Percentiles rank a stretch among this genome's conserved stretches.
phyloP scores from a whole-genome alignment of 169 alveolate genomes.

The Cyclospora cayetanensis region DNA sequence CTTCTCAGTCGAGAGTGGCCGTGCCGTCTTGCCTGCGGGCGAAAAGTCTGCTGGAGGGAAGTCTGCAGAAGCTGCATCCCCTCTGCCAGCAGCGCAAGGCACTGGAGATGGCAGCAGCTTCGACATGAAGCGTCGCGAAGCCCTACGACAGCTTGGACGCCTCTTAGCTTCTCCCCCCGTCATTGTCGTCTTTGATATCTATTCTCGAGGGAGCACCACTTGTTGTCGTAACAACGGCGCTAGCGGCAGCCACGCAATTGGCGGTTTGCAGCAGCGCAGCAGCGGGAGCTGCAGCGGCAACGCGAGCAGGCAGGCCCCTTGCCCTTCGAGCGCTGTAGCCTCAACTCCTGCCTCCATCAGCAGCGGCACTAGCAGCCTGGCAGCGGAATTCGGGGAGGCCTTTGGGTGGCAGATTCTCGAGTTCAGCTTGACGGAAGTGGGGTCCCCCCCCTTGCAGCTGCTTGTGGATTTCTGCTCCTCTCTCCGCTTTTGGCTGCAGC shows the following conservation, averaged over 20 bases:
- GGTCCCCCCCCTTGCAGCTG: constrained; percentile 58
- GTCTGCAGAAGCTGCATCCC: neutral
- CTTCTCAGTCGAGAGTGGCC: neutral
- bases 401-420: constrained; percentile 47
- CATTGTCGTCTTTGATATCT: constrained; percentile 18
- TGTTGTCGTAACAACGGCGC: neutral
- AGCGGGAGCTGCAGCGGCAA: neutral
- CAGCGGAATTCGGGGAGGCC: constrained; percentile 34
- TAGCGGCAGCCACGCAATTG: neutral
- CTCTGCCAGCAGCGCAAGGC: neutral
- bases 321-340: neutral
- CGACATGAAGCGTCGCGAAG: constrained; percentile 43
- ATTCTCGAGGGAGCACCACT: constrained; percentile 18
- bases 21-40: neutral
- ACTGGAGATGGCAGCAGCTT: constrained; percentile 34
- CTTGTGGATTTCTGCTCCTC: constrained; percentile 51
- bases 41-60: neutral
- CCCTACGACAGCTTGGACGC: constrained; percentile 36
- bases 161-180: constrained; percentile 26
- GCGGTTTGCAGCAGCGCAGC: constrained; percentile 39
- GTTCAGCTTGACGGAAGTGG: constrained; percentile 19
- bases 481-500: constrained; percentile 49
- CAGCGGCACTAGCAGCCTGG: constrained; percentile 26
- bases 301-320: neutral
- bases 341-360: neutral